A percentile compares a stretch with the other conserved stretches of the same genome.
These are phyloP conservation scores for Harrya chromipes DNA, from an alignment of 768 basidiomycete species.

Conservation along the genomic window DNA sequence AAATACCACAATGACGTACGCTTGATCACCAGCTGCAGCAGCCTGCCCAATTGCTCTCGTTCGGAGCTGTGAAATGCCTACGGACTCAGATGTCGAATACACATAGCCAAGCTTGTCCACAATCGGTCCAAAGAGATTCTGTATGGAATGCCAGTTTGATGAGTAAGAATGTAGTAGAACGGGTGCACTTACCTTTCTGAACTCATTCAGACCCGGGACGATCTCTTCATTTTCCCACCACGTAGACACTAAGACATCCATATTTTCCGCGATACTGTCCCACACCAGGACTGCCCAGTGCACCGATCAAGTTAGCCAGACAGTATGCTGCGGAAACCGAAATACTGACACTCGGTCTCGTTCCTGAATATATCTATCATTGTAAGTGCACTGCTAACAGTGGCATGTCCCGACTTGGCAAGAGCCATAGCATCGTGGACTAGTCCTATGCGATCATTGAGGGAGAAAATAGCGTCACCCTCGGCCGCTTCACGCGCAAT, in stretches of 20 bases:
- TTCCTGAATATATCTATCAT: constrained; percentile 64
- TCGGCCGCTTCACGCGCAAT: constrained; percentile 82
- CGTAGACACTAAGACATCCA: constrained; percentile 52
- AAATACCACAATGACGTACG: constrained; percentile 23
- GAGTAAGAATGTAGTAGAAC: neutral
- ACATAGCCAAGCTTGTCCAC: constrained; percentile 79
- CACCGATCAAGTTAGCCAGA: constrained; percentile 1
- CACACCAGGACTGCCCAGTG: constrained; percentile 68
- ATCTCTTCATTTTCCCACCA: constrained; percentile 82
- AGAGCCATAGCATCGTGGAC: constrained; percentile 81
- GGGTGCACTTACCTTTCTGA: constrained; percentile 51
- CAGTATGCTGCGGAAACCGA: neutral
- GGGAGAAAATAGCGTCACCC: constrained; percentile 58
- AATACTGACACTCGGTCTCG: constrained; percentile 72
- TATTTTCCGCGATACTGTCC: constrained; percentile 59
- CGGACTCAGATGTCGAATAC: constrained; percentile 59
- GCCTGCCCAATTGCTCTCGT: constrained; percentile 66
- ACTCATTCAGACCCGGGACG: constrained; percentile 52
- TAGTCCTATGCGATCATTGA: constrained; percentile 88
- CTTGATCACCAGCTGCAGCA: constrained; percentile 42
- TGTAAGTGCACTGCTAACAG: constrained; percentile 72
- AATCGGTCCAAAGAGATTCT: constrained; percentile 71
- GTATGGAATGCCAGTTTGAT: neutral
- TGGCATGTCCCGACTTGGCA: constrained; percentile 74
- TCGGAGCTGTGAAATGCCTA: constrained; percentile 68